Evolutionary conservation across 345 rosid species (phyloP).

Genomic region (Odontarrhena argentea): DNA sequence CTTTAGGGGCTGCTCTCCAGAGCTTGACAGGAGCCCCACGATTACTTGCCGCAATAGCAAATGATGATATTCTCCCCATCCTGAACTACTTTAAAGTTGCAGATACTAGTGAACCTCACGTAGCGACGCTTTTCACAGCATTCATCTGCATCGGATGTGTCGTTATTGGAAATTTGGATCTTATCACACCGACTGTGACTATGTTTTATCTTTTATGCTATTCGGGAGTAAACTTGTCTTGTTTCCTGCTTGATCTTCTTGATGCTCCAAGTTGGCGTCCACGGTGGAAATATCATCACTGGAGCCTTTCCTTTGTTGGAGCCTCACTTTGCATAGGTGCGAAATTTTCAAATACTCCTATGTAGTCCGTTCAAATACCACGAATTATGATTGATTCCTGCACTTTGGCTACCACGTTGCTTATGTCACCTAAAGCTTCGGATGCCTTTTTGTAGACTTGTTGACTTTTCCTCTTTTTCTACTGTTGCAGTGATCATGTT

Average conservation of each 20-base stretch:
- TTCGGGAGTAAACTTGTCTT: constrained; percentile 95
- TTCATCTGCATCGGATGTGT: constrained; percentile 87
- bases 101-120: constrained; percentile 82
- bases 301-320: constrained; percentile 97
- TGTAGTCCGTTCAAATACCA: constrained; percentile 9
- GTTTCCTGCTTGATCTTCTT: constrained; percentile 98
- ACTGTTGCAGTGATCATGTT: constrained; percentile 95
- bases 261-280: constrained; percentile 99
- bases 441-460: constrained; percentile 27
- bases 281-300: constrained; percentile 98
- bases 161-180: constrained; percentile 94
- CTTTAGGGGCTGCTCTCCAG: constrained; percentile 99
- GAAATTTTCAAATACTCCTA: constrained; percentile 27
- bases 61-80: constrained; percentile 97
- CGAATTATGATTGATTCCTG: neutral
- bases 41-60: constrained; percentile 98
- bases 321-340: constrained; percentile 86
- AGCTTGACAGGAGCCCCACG: constrained; percentile 98
- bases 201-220: constrained; percentile 98
- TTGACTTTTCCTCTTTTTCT: constrained; percentile 31
- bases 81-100: constrained; percentile 94
- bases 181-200: constrained; percentile 93
- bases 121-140: constrained; percentile 94
- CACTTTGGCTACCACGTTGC: constrained; percentile 3
- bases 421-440: constrained; percentile 8